Base-by-base conservation (phyloP, 1,284 basidiomycete species). In the Tilletia indica region DNA sequence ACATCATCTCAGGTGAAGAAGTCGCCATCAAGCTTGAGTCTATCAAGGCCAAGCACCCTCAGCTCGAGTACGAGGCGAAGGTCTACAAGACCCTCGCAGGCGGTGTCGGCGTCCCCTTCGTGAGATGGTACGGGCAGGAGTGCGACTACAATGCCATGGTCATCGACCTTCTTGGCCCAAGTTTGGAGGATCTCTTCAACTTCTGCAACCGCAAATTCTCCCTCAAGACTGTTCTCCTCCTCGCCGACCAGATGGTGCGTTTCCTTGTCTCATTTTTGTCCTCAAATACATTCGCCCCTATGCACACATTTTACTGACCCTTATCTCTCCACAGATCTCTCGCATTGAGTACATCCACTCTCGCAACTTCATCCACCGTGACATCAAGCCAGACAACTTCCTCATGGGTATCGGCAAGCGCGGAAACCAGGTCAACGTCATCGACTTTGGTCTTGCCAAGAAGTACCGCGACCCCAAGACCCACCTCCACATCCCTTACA, bases 61-160 rank as follows among this genome's bases (percentile, higher is more conserved):
- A 99, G 87, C 92, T 99, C 82, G 96, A 99, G 86, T 98, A 99
- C 84, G 96, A 99, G 77, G 83, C 83, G 56, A 83, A 85, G 71
- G 83, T 85, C 48, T 85, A 85, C 81, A 82, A 97, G 90, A 95
- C 93, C 31, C 90, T 99, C 56, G 95, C 96, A 21, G 97, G 96
- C 74, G 96, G 96, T 81, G 96, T 99, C 70, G 97, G 97, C 73
- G 93, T 94, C 91, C 96, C 97, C 4, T 99, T 98, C 78, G 96
- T 98, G 25, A 77, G 95, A 81, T 97, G 97, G 97, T 99, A 93
- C 85, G 97, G 97, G 56, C 97, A 95, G 76, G 96, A 99, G 86
- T 98, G 95, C 85, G 95, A 99, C 86, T 99, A 99, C 89, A 97
- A 99, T 76, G 96, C 96, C 73, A 98, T 99, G 96, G 97, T 99